phyloP scores from a whole-genome alignment of 768 basidiomycete species.

The Pulveroboletus sp. region DNA sequence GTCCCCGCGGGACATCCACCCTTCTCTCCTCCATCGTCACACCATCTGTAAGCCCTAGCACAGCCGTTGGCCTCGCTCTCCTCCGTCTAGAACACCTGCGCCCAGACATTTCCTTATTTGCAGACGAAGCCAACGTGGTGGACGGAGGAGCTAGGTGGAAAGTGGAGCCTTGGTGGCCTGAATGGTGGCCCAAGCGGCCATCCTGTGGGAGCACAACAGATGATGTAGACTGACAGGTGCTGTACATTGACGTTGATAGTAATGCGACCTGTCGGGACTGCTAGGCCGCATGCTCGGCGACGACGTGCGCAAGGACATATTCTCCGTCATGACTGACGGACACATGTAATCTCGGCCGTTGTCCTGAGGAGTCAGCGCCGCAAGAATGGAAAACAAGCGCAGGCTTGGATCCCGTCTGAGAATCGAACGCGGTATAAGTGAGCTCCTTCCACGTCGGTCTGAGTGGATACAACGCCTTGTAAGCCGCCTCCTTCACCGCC shows the following conservation, averaged over 20 bases:
- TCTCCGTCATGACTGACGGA: constrained; percentile 83
- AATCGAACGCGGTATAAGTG: constrained; percentile 39
- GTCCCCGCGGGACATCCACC: constrained; percentile 71
- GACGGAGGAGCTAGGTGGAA: constrained; percentile 28
- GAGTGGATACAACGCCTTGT: constrained; percentile 76
- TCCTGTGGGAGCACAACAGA: constrained; percentile 15
- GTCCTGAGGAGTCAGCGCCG: not conserved
- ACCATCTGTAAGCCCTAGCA: constrained; percentile 15
- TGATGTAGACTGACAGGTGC: constrained; percentile 14
- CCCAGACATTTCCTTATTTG: constrained; percentile 18
- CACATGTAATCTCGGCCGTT: constrained; percentile 43
- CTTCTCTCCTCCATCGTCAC: constrained; percentile 53
- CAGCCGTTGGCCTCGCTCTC: constrained; percentile 69
- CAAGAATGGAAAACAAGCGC: constrained; percentile 29
- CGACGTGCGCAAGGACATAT: constrained; percentile 64
- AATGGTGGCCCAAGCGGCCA: constrained; percentile 50
- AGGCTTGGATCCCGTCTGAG: constrained; percentile 38
- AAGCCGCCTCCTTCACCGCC: constrained; percentile 81
- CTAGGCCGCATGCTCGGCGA: constrained; percentile 41
- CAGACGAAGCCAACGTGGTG: constrained; percentile 6
- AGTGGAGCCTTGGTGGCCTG: constrained; percentile 66
- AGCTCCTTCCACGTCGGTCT: constrained; percentile 74
- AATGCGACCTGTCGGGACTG: not conserved
- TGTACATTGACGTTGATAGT: constrained; percentile 1
- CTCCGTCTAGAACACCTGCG: constrained; percentile 67